These are phyloP conservation scores for Pachysandra terminalis DNA, from an alignment of 164 flowering plant species.

Conservation along the genomic window DNA sequence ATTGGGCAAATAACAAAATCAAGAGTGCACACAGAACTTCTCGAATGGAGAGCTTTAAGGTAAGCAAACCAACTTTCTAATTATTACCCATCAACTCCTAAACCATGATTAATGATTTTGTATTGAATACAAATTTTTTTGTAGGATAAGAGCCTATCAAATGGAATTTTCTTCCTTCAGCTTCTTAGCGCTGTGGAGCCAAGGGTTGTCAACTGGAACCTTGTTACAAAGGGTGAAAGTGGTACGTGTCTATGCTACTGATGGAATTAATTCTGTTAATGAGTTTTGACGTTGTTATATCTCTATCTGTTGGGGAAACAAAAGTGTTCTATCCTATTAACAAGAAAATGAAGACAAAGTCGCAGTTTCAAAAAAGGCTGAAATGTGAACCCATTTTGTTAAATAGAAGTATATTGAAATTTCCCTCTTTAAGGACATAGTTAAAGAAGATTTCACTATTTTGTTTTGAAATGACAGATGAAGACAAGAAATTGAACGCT, in stretches of 20 bases:
- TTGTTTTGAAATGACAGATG: slow-evolving; percentile 44
- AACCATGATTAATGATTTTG: not conserved
- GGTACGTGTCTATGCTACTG: slow-evolving; percentile 35
- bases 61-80: slow-evolving; percentile 10
- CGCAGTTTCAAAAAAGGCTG: not conserved
- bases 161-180: slow-evolving; percentile 85
- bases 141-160: slow-evolving; percentile 82
- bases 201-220: slow-evolving; percentile 91
- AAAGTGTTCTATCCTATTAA: not conserved
- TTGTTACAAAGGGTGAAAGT: slow-evolving; percentile 78
- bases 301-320: not conserved
- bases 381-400: not conserved
- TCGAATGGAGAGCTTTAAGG: slow-evolving; percentile 88
- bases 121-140: slow-evolving; percentile 6
- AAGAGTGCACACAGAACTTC: slow-evolving; percentile 60
- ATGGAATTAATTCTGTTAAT: not conserved
- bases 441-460: not conserved
- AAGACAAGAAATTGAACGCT: slow-evolving; percentile 86
- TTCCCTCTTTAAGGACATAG: not conserved
- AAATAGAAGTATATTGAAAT: not conserved
- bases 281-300: not conserved
- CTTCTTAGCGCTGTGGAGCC: slow-evolving; percentile 88
- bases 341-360: not conserved
- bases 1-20: slow-evolving; percentile 85
- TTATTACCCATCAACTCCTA: not conserved